phyloP scores from a whole-genome alignment of 2,329 filamentous ascomycete species.

The Pseudogymnoascus sp. region DNA sequence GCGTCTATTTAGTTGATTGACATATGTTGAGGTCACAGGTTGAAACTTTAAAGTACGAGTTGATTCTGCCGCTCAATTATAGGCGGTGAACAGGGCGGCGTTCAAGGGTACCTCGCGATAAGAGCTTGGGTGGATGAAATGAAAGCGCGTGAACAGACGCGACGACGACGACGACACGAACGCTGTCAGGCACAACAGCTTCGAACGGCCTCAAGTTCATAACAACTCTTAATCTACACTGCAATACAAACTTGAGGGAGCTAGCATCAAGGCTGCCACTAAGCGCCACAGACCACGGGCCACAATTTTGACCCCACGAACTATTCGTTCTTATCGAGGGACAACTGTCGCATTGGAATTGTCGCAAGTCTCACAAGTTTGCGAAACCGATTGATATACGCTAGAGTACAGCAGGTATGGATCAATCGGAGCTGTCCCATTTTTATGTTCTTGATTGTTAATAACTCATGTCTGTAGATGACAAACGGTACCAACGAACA shows the following conservation, averaged over 20 bases:
- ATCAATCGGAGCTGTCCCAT: neutral
- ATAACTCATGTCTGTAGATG: neutral
- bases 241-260: neutral
- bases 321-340: neutral
- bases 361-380: neutral
- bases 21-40: neutral
- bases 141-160: neutral
- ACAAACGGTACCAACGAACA: neutral
- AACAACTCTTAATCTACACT: neutral
- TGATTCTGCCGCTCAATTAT: neutral
- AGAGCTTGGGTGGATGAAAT: neutral
- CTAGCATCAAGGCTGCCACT: neutral
- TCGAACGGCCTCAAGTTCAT: neutral
- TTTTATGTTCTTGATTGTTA: neutral
- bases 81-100: neutral
- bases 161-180: neutral
- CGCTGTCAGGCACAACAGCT: neutral
- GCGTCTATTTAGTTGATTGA: neutral
- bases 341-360: neutral
- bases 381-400: neutral
- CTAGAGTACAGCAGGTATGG: neutral
- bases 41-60: conserved; percentile 3
- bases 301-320: neutral
- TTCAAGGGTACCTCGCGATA: neutral
- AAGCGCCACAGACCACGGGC: neutral